Evolutionary conservation across 805 yeast genomes (phyloP).

Genomic region (Teunomyces lycoperdinae): DNA sequence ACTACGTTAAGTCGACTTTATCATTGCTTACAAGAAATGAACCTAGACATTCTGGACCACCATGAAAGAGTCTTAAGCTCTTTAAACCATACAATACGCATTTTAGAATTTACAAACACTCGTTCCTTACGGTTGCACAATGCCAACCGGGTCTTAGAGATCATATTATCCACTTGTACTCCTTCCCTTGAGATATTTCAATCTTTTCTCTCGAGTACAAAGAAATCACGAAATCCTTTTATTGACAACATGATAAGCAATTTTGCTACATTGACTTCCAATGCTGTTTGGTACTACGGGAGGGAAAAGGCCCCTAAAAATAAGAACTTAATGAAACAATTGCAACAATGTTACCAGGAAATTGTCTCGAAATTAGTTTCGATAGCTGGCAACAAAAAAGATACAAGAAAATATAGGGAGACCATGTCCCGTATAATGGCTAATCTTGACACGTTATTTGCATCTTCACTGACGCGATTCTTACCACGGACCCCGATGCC

Average conservation of each 20-base stretch:
- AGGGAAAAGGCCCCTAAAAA: no score
- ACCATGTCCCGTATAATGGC: neutral
- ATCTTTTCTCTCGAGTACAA: neutral
- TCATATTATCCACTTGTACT: neutral
- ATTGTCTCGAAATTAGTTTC: neutral
- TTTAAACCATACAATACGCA: neutral
- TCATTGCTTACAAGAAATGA: neutral
- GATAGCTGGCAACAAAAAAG: neutral
- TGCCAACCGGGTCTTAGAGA: neutral
- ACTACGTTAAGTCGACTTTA: neutral
- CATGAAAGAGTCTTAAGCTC: neutral
- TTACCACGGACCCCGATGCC: neutral
- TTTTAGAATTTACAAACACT: neutral
- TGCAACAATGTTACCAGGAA: neutral
- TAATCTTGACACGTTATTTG: neutral
- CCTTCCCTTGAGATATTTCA: neutral
- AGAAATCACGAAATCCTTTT: neutral
- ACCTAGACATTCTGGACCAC: neutral
- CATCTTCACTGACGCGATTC: neutral
- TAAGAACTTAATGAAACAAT: neutral
- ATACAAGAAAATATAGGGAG: neutral
- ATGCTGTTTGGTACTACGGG: neutral
- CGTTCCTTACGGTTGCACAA: neutral
- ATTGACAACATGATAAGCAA: neutral
- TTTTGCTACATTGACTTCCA: neutral